These are phyloP conservation scores for Ceratocystis cacaofunesta DNA, from an alignment of 2,329 filamentous ascomycete genomes.

Conservation along the genomic window DNA sequence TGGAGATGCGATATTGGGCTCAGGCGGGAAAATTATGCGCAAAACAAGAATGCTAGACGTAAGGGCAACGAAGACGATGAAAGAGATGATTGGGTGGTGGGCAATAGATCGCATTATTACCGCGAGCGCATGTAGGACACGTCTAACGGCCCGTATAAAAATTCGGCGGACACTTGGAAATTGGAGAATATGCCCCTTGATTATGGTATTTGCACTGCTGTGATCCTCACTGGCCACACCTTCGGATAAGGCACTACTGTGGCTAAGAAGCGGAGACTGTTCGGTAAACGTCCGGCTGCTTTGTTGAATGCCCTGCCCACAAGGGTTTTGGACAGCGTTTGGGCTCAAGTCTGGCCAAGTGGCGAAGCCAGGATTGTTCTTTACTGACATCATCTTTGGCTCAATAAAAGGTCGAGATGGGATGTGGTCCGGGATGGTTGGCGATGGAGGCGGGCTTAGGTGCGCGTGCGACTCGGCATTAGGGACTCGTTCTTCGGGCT, in stretches of 20 bases:
- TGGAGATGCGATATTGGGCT: slow-evolving; percentile 21
- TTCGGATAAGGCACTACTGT: background rate
- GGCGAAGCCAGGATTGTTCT: background rate
- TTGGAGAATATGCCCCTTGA: background rate
- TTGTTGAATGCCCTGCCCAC: background rate
- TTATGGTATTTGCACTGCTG: background rate
- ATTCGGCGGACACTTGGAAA: background rate
- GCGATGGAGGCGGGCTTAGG: background rate
- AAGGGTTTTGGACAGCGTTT: background rate
- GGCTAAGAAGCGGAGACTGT: slow-evolving; percentile 14
- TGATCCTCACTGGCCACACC: background rate
- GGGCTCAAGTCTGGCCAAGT: background rate
- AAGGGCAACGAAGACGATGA: slow-evolving; percentile 6
- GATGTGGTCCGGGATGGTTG: background rate
- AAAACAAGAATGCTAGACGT: slow-evolving; percentile 5
- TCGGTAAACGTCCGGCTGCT: slow-evolving; percentile 10
- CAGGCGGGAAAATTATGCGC: slow-evolving; percentile 13
- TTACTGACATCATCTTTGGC: background rate
- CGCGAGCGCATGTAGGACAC: no score
- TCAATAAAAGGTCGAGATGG: background rate
- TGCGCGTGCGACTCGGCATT: slow-evolving; percentile 3
- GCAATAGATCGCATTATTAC: background rate
- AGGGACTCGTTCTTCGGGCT: background rate
- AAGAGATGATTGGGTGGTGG: slow-evolving; percentile 6
- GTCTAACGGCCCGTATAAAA: no score